Evolutionary conservation across 2,329 filamentous ascomycete genomes (phyloP), one percentile per base, ranked within the genome.

Genomic region (Pyrenochaeta sp.): DNA sequence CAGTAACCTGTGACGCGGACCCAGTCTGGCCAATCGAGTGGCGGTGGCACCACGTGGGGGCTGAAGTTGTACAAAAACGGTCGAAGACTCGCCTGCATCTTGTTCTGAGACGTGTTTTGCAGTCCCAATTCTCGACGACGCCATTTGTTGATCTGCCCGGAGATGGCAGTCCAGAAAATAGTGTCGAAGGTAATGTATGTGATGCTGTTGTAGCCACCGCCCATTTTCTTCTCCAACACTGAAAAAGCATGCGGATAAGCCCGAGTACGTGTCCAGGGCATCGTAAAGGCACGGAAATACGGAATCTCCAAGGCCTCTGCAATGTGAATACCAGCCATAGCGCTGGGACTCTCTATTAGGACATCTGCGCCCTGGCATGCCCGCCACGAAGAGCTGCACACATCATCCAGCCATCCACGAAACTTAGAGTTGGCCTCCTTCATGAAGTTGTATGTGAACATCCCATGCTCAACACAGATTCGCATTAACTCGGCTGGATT

Each of bases 61-160:
- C 92, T 96, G 77, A 97, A 98, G 79, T 97, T 98, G 82, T 99
- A 99, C 45, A 99, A 79, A 78, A 99, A 99, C 0, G 95, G 95
- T n/a, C 97, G 92, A 76, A 96, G 96, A 81, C 97, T 97, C 2
- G 91, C 90, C 79, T 97, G 93, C 87, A 99, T 88, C 80, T 93
- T 96, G 74, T 95, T 91, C 43, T 97, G 81, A 56, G 83, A 92
- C 1, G 95, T 99, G 62, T 88, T 90, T 50, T 90, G 91, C 28
- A 99, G 81, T 0, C 88, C 87, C 5, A 99, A 84, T 25, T 89
- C 86, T 64, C 88, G 90, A 75, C 92, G 92, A 62, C 95, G 88
- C 95, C 95, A 99, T 52, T 88, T 85, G 77, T 99, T 99, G 73
- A 99, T 86, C 76, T 98, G 95, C 10, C 90, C 87, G 0, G 93